Evolutionary conservation across 2,329 filamentous ascomycete genomes (phyloP), one percentile per base, ranked within the genome.

Genomic region (Cladosporium sp.): DNA sequence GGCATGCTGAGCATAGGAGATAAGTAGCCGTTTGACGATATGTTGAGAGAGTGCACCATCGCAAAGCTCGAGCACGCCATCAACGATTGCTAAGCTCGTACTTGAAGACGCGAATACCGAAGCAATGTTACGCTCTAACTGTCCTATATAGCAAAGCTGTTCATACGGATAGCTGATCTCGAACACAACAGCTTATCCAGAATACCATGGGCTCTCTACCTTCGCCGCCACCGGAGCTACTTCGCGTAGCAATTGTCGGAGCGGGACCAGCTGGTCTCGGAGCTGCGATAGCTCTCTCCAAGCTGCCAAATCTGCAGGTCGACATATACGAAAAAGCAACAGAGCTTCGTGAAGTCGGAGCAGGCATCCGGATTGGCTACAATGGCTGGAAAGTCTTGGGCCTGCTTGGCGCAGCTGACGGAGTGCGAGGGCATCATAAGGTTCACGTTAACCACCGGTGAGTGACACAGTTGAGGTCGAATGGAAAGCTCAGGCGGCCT

Each of bases 321-420:
- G 77, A 72, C 0, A 68, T 84, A 1, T 84, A 82, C 61, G 82
- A 84, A 66, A 78, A 83, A 65, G 80, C 80, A 1, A 74, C 68
- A 7, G 73, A 80, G 21, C 71, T 84, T n/a, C 73, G 80, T 36
- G 82, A 84, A 68, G 78, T 82, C 5, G 82, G 82, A 0, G 82
- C 82, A 0, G 83, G 82, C 0, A 83, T 84, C 64, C 79, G 77
- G 55, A 79, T 84, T 18, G 78, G 78, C 1, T 74, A 78, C 8
- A 83, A 84, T 69, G 78, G 78, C 15, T 84, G 82, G 83, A 81
- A 77, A 54, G 79, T 83, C 5, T 71, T 85, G 18, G 80, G 80
- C 55, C 69, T 83, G 32, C 74, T 84, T 2, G 82, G 81, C 11
- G 81, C 78, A 1, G 80, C 78, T 4, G 75, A 80, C 54, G 68